phyloP scores from a whole-genome alignment of 176 grass and related monocot species.

The Oryza meridionalis region DNA sequence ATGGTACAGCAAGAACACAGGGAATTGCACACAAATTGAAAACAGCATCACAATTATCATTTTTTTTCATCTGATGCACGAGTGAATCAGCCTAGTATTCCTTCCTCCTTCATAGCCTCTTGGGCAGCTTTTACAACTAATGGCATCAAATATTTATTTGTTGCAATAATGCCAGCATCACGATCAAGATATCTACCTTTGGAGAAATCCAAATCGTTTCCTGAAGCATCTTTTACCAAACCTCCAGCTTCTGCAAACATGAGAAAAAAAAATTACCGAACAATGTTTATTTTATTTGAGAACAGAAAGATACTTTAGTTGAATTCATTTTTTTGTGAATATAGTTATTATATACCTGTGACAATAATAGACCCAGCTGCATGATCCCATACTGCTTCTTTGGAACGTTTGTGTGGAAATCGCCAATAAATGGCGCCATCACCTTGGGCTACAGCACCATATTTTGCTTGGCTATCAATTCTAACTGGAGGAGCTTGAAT shows the following conservation, averaged over 20 bases:
- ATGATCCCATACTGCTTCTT: slow-evolving; percentile 97
- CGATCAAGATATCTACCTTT: slow-evolving; percentile 48
- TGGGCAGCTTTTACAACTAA: slow-evolving; percentile 12
- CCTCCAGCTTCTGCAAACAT: slow-evolving; percentile 84
- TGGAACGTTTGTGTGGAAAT: slow-evolving; percentile 84
- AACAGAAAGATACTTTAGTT: background rate
- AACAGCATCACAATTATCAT: background rate
- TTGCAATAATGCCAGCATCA: slow-evolving; percentile 29
- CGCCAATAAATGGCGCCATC: slow-evolving; percentile 94
- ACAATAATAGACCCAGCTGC: slow-evolving; percentile 92
- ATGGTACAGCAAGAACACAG: slow-evolving; percentile 2
- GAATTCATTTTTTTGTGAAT: background rate
- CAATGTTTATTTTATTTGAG: background rate
- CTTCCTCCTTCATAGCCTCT: slow-evolving; percentile 27
- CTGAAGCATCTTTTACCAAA: slow-evolving; percentile 81
- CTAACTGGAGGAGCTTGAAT: slow-evolving; percentile 86
- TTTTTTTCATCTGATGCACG: background rate
- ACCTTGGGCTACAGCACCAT: slow-evolving; percentile 88
- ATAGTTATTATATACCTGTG: slow-evolving; percentile 55
- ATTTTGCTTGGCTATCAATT: slow-evolving; percentile 98
- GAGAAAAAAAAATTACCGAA: background rate
- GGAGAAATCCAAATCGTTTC: slow-evolving; percentile 90
- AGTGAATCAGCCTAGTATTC: slow-evolving; percentile 14
- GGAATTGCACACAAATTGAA: slow-evolving; percentile 6
- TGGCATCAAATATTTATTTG: slow-evolving; percentile 31